A percentile compares a stretch with the other conserved stretches of the same genome.
Conservation (phyloP, 108 stramenopile species). For the Cyclotella cryptica region DNA sequence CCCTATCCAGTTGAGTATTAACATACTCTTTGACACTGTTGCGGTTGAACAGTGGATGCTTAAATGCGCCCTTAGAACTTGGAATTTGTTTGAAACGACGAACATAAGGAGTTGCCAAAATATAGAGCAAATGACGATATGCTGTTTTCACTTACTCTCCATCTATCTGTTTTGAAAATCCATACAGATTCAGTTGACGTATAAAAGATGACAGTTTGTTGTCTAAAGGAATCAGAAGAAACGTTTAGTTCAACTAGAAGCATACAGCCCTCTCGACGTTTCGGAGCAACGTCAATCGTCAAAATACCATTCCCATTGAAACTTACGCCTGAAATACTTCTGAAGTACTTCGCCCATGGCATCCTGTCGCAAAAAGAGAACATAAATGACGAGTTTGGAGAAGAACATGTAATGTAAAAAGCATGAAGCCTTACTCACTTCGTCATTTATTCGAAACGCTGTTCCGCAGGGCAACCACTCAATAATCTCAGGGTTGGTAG, state of each 20-base stretch:
- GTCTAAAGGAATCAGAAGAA: not conserved
- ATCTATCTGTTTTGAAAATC: slow-evolving; percentile 11
- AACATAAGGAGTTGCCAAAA: not conserved
- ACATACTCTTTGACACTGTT: not conserved
- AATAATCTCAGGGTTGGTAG: slow-evolving; percentile 11
- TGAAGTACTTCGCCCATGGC: slow-evolving; percentile 2
- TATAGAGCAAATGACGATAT: not conserved
- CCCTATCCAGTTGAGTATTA: not conserved
- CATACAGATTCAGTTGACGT: slow-evolving; percentile 14
- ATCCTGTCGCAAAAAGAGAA: not conserved
- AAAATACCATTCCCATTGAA: not conserved
- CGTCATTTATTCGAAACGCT: slow-evolving; percentile 26
- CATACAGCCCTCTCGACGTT: too few species aligned
- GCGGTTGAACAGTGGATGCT: not conserved
- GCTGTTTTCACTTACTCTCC: not conserved
- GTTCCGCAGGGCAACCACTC: slow-evolving; percentile 26
- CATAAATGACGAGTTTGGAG: not conserved
- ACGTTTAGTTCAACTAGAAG: not conserved
- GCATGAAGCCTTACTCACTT: slow-evolving; percentile 2
- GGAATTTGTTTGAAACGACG: not conserved
- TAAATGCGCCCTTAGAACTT: not conserved
- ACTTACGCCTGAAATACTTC: slow-evolving; percentile 19
- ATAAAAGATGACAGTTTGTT: slow-evolving; percentile 4
- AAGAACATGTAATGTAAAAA: not conserved
- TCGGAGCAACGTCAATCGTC: not conserved